Base-by-base conservation (phyloP, 179 eudicot species). In the Sideroxylon spinosum region DNA sequence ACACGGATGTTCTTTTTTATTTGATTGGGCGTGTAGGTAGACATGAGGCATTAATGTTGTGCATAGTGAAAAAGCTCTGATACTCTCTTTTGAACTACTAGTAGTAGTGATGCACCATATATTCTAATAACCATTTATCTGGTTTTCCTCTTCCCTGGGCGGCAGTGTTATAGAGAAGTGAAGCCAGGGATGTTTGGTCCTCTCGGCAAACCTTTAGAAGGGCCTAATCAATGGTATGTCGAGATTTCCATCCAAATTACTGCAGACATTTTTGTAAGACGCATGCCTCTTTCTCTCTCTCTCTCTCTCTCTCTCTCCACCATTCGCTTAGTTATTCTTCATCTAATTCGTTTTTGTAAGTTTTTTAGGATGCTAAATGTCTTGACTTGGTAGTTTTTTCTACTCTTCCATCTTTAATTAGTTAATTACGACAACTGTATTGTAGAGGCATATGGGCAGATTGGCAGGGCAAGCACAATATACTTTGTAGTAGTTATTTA, bases 101-200 rank as follows among this genome's bases (percentile, higher is more conserved):
- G 12, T 7, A 73, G 6, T 32, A 67, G 10, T 67, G 12, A 37
- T 32, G 63, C 63, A 52, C 13, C 8, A n/a, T 60, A 1, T 60
- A 20, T 19, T 64, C 28, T 64, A 9, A 26, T 64, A 22, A 25
- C 32, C 7, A 23, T 44, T 28, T 7, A 7, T 59, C 16, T 32
- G 26, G 37, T 44, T 10, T 23, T 66, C 46, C 2, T 62, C 28
- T 71, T 71, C 68, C 70, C 55, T 74, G 76, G 77, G 57, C 63
- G 67, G 64, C 84, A 93, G 98, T 95, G 91, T 74, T 95, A 95
- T 81, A 91, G 78, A 86, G 98, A 91, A 80, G 73, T 91, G 63
- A 71, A 85, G 78, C 82, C 80, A 17, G 97, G 93, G 62, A 84
- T 73, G 85, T 91, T 86, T 86, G 93, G 90, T 73, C 88, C 81